phyloP scores from a whole-genome alignment of 1,139 yeast genomes.

The Taiozyma sp. region DNA sequence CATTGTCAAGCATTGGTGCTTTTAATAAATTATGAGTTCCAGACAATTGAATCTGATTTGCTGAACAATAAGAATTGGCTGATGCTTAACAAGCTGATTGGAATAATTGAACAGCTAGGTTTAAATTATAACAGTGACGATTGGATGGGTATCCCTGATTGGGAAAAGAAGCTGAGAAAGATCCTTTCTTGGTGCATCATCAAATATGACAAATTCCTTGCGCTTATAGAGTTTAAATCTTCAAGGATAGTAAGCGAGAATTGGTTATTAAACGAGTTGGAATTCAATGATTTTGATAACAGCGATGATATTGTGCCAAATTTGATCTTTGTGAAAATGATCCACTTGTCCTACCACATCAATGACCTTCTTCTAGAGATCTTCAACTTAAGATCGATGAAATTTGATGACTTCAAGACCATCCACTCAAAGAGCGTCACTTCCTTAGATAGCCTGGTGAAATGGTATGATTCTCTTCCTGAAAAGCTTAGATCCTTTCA shows the following conservation, averaged over 20 bases:
- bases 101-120: slow-evolving; percentile 24
- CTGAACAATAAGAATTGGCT: slow-evolving; percentile 19
- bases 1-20: slow-evolving; percentile 40
- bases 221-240: slow-evolving; percentile 23
- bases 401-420: slow-evolving; percentile 19
- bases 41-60: slow-evolving; percentile 4
- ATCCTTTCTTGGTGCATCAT: slow-evolving; percentile 23
- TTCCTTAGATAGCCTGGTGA: slow-evolving; percentile 12
- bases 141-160: slow-evolving; percentile 22
- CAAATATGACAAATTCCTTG: slow-evolving; percentile 23
- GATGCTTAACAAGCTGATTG: slow-evolving; percentile 18
- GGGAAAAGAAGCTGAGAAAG: slow-evolving; percentile 25
- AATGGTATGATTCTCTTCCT: slow-evolving; percentile 21
- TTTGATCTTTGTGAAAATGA: slow-evolving; percentile 21
- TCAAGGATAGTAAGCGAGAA: slow-evolving; percentile 20
- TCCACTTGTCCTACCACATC: slow-evolving; percentile 21
- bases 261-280: slow-evolving; percentile 20
- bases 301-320: slow-evolving; percentile 7
- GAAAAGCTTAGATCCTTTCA: slow-evolving; percentile 1
- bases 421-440: slow-evolving; percentile 13
- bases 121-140: slow-evolving; percentile 22
- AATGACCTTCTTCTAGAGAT: slow-evolving; percentile 19
- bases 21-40: slow-evolving; percentile 26
- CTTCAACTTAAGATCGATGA: slow-evolving; percentile 21
- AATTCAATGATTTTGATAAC: slow-evolving; percentile 18